Base-by-base conservation (phyloP, 805 yeast genomes). In the Dipodascus geniculatus region DNA sequence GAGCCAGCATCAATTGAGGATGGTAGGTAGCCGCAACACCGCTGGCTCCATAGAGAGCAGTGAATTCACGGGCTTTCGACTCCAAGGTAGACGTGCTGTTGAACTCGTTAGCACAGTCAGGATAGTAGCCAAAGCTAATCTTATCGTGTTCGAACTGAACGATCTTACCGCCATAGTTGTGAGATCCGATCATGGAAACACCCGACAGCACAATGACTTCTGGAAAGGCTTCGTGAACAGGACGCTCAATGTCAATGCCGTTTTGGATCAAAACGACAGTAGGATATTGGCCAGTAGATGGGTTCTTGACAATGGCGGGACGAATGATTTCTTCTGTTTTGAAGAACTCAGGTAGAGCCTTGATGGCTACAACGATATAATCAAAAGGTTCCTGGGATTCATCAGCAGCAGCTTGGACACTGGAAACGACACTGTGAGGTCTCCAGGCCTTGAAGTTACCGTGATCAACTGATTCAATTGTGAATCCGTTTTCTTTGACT, bases 261-360 rank as follows among this genome's bases (percentile, higher is more conserved):
- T 82, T 83, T 65, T 83, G 88, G 52, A 83, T 68, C 53, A 84
- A 71, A 1, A 83, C 75, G 48, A 82, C 68, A 14, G 78, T 67
- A 3, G 83, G 75, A 38, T 67, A 65, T 42, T 66, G 69, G 9
- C 31, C 31, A 47, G 49, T 47, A 23, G 60, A 68, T 1, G 72
- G 65, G 33, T 77, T 68, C 19, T 38, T 38, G 20, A 38, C 19
- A 42, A 83, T 74, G 2, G 78, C 80, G 0, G 79, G 77, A 9
- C 61, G 73, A 42, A 74, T 72, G 48, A 82, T 63, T 11, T 80
- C 81, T 58, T 76, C 82, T 17, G 79, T 67, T 49, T 73, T 71
- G 54, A 71, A 66, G 6, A 84, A 67, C 60, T 84, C 90, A 2
- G 89, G 89, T 22, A 80, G 73, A 62, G 78, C 81, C 63, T 84